Percentiles rank a stretch among this genome's conserved stretches.
These are phyloP conservation scores for Paramecium biaurelia DNA, from an alignment of 73 alveolate genomes.

Conservation along the genomic window DNA sequence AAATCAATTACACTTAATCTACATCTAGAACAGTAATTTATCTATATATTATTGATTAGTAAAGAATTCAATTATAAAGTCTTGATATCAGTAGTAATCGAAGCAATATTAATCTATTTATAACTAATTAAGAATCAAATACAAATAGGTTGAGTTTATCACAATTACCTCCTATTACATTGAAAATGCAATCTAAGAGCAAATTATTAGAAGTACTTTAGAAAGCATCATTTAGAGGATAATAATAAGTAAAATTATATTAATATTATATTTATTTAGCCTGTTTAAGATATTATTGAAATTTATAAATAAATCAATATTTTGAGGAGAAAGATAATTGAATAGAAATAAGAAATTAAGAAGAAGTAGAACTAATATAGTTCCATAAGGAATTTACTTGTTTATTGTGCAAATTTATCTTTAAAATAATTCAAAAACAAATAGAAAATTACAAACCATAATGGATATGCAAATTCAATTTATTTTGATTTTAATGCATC, in stretches of 20 bases:
- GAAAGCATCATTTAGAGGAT: not conserved
- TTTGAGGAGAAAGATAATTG: not conserved
- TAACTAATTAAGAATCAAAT: not conserved
- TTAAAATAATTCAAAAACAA: not conserved
- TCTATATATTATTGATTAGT: not conserved
- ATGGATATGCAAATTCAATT: conserved; percentile 55
- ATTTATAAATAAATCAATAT: not conserved
- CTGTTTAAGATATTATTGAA: not conserved
- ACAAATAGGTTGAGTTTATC: not conserved
- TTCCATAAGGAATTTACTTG: not conserved
- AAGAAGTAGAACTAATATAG: not conserved
- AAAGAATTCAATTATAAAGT: not conserved
- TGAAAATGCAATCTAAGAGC: not conserved
- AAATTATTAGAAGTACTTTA: not conserved
- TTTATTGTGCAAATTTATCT: not conserved
- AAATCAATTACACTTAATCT: not conserved
- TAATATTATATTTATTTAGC: not conserved
- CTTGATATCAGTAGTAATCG: not conserved
- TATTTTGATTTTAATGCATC: not conserved
- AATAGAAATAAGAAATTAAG: not conserved
- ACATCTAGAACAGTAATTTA: not conserved
- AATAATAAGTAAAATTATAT: not conserved
- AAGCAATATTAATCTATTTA: not conserved
- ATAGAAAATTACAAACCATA: not conserved
- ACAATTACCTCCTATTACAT: not conserved